phyloP scores from a whole-genome alignment of 179 eudicot species.

The Sideroxylon spinosum region DNA sequence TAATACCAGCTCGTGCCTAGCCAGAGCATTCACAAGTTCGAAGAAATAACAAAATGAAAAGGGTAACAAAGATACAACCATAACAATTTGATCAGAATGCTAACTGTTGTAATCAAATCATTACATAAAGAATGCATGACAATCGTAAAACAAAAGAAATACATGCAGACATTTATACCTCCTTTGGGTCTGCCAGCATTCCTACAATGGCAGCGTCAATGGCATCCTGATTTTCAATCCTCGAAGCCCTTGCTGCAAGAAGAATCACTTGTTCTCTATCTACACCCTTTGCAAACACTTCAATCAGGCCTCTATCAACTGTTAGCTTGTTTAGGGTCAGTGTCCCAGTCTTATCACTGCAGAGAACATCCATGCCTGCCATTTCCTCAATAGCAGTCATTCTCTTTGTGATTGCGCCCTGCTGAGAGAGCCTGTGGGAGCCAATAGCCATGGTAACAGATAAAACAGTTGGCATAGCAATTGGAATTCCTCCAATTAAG shows the following conservation, averaged over 20 bases:
- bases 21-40: neutral
- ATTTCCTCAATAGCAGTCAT: constrained; percentile 82
- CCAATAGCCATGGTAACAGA: constrained; percentile 84
- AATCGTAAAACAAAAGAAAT: neutral
- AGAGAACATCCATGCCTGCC: constrained; percentile 79
- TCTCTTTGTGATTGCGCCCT: constrained; percentile 74
- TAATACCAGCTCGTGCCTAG: constrained; percentile 75
- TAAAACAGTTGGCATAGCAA: constrained; percentile 75
- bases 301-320: constrained; percentile 60
- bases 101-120: neutral
- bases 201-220: constrained; percentile 67
- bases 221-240: constrained; percentile 71
- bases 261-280: constrained; percentile 56
- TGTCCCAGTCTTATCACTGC: constrained; percentile 77
- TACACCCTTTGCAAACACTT: constrained; percentile 58
- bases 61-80: neutral
- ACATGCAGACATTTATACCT: constrained; percentile 29
- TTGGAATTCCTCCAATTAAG: constrained; percentile 71
- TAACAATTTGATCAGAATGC: neutral
- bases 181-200: constrained; percentile 72
- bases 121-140: neutral
- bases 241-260: constrained; percentile 64
- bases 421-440: constrained; percentile 64
- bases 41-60: neutral
- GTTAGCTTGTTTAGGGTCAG: constrained; percentile 63